Evolutionary conservation across 768 basidiomycete genomes (phyloP), one percentile per base, ranked within the genome.

Genomic region (Lactifluus pinguis): DNA sequence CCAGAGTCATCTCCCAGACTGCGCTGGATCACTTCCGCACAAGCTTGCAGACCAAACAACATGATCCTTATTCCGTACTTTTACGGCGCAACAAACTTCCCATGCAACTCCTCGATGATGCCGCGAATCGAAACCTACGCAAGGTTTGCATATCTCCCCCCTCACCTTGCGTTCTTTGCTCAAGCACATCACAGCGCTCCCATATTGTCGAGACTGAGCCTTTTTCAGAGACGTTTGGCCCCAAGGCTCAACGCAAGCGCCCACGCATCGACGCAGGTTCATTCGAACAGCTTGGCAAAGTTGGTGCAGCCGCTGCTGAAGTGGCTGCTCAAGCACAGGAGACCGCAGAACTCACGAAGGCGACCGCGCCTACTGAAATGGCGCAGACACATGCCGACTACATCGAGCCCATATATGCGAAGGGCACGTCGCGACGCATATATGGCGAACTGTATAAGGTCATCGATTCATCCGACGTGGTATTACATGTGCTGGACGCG

Each of bases 391-490:
- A 92, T 64, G 87, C 89, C 1, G 87, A 91, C 68, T 80, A 82
- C 68, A 85, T 86, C 67, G 94, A 95, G 67, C 92, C 94, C 10
- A 92, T 95, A 60, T 97, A 93, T 69, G 83, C 87, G 53, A 98
- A 98, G 73, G 95, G 95, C 41, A 98, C 95, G 1, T 95, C 93
- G 11, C 80, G 89, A 39, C 86, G 95, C 21, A 99, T 99, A 62
- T 98, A 97, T 74, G 95, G 94, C 61, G 95, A 99, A 72, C 77
- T 98, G 7, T 98, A 99, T 81, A 99, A 99, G 73, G 95, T 99
- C 65, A 93, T 99, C 69, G 97, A 99, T 72, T 99, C 95, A 2
- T 95, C 93, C 7, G 95, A 99, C 70, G 92, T 98, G 45, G 82
- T 99, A 60, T 80, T 99, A 38, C 95, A 99, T 70, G 83, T 99